Evolutionary conservation across 2,329 filamentous ascomycete genomes (phyloP), one percentile per base, ranked within the genome.

Genomic region (Lecanicillium sp.): DNA sequence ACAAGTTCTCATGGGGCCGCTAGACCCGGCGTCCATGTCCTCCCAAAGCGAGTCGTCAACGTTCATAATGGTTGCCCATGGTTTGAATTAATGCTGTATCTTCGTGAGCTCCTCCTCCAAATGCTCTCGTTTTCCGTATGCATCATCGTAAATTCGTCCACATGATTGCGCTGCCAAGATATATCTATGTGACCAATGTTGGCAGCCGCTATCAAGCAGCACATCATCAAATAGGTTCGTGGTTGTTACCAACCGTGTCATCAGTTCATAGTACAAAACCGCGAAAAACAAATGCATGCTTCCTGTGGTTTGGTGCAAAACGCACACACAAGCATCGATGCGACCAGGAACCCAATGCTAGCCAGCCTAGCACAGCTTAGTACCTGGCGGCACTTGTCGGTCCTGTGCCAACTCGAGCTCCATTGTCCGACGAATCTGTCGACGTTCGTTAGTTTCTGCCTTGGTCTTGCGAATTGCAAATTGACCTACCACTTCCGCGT

Each of bases 401-500:
- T 44, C 52, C 56, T 29, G 57, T 53, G 20, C 54, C 57, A 14
- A 61, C 56, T 27, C 63, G 63, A 15, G 60, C 57, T 29, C 58
- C 63, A 34, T 59, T 65, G 38, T 67, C 64, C 12, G 64, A 67
- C 14, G 64, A 67, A 46, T 67, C 64, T 67, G 37, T 11, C 9
- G 12, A 8, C 2, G 14, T 17, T 14, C 33, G n/a, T 39, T 34
- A 43, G 35, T 40, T 14, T 29, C 30, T 22, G 13, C 12, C 22
- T 11, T 25, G 20, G 15, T 18, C 16, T 13, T 19, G 14, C 9
- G 29, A n/a, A n/a, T 37, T 14, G 29, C 17, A 33, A 9, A 20
- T 18, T 29, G 19, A 65, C 71, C 59, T 61, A 75, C 74, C 77
- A 55, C 77, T 81, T 40, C 74, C 70, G 43, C 76, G 69, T 46